phyloP scores from a whole-genome alignment of 441 rosid species.

The Euphorbia schlechtendalii region DNA sequence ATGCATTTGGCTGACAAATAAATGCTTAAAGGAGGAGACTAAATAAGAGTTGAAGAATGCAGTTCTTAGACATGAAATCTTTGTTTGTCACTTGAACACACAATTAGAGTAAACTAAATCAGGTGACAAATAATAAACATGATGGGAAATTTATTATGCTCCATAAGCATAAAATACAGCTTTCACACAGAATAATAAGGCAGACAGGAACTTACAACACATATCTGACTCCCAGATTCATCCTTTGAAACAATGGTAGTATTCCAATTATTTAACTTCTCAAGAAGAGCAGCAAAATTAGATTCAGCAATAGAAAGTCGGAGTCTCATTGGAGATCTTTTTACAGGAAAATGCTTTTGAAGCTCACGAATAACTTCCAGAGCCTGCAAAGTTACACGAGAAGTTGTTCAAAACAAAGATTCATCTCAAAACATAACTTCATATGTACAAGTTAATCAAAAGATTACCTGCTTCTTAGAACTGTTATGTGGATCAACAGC shows the following conservation, averaged over 20 bases:
- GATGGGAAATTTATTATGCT: not conserved
- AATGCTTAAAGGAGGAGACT: not conserved
- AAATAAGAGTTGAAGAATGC: not conserved
- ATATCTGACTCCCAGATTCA: slow-evolving; percentile 57
- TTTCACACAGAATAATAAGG: not conserved
- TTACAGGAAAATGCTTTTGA: slow-evolving; percentile 85
- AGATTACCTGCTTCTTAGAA: slow-evolving; percentile 84
- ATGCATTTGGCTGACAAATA: too few relatives aligned
- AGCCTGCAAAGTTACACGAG: slow-evolving; percentile 41
- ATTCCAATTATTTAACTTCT: slow-evolving; percentile 58
- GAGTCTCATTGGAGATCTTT: slow-evolving; percentile 88
- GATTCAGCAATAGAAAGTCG: slow-evolving; percentile 49
- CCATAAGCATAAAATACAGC: not conserved
- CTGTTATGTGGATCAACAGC: slow-evolving; percentile 84
- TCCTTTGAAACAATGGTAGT: slow-evolving; percentile 63
- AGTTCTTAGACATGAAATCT: not conserved
- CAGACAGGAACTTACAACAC: slow-evolving; percentile 50
- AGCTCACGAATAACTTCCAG: slow-evolving; percentile 91
- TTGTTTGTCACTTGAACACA: not conserved
- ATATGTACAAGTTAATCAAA: not conserved
- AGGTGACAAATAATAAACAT: not conserved
- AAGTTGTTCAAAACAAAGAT: not conserved
- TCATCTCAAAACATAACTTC: not conserved
- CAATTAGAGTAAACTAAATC: not conserved
- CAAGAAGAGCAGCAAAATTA: slow-evolving; percentile 43